Evolutionary conservation across 1,284 basidiomycete species (phyloP), one percentile per base, ranked within the genome.

Genomic region (Somion occarium): DNA sequence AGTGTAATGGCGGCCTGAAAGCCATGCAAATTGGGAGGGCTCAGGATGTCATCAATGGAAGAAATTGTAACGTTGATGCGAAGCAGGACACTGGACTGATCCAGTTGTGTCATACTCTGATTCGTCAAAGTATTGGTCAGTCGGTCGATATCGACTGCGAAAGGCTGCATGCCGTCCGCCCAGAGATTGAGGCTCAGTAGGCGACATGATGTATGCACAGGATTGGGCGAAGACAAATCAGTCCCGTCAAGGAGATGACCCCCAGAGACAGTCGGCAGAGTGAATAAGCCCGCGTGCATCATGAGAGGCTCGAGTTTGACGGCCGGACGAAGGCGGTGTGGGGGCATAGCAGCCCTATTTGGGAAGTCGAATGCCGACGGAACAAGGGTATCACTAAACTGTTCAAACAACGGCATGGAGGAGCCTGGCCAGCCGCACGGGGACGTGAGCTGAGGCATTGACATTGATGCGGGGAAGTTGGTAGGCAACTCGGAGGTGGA

Each of bases 161-260:
- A 74, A 18, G 81, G 73, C n/a, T 73, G 66, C 79, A 87, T 84
- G 54, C 84, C 83, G 54, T 85, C 81, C 25, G 85, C 80, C 64
- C 75, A 75, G n/a, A 89, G 56, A 48, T 56, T 59, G 18, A 67
- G 56, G 49, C 50, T 56, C 38, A 59, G 52, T 18, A 65, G 54
- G 26, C 63, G 57, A 47, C 61, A 63, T 12, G 57, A 37, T 37
- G 46, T 58, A 24, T 53, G 47, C 9, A 52, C 42, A 12, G 46
- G n/a, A 38, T 34, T 47, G 11, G 52, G 30, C 44, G 55, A 18
- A 23, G 52, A 48, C 30, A 44, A 22, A 26, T 39, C 43, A 24
- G 43, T 45, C 13, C 15, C 23, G 46, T 44, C 39, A 11, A 34
- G 12, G 19, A 50, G 49, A 34, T 49, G 51, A 5, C 61, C 61